Conservation (phyloP, 805 yeast species). For the Komagataella pastoris region DNA sequence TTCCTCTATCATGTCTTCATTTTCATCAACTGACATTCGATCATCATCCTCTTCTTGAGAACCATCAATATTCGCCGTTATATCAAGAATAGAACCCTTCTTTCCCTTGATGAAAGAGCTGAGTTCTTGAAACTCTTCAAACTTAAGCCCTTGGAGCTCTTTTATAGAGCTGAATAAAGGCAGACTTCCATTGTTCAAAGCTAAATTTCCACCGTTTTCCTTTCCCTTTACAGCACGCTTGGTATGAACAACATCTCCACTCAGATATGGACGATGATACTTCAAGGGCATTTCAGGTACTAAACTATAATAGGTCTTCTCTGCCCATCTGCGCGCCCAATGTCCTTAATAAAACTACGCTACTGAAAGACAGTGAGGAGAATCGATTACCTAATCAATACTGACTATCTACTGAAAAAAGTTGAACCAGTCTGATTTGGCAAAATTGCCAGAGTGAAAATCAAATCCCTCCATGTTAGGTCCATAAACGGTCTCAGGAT, state of each 20-base stretch:
- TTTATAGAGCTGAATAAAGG: not conserved
- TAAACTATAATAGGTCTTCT: not conserved
- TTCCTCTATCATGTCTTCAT: not conserved
- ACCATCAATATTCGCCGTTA: not conserved
- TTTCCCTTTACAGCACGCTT: not conserved
- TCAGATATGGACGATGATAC: not conserved
- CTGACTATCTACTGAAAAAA: not conserved
- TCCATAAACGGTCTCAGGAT: not conserved
- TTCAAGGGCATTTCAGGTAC: not conserved
- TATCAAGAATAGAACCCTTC: not conserved
- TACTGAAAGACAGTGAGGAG: no score
- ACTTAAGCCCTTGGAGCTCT: not conserved
- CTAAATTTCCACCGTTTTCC: not conserved
- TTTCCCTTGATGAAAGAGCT: not conserved
- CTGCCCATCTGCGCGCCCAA: not conserved
- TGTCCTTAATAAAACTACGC: no score
- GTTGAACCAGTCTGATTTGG: not conserved
- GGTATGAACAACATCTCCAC: not conserved
- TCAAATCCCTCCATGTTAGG: not conserved
- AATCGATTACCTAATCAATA: not conserved
- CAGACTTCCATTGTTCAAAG: not conserved
- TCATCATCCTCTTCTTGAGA: not conserved
- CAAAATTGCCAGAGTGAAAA: not conserved
- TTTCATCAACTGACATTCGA: not conserved
- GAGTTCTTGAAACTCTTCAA: not conserved